Percentiles rank a stretch among this genome's conserved stretches.
Evolutionary conservation across 345 rosid species (phyloP).

Genomic region (Cardamine resedifolia): DNA sequence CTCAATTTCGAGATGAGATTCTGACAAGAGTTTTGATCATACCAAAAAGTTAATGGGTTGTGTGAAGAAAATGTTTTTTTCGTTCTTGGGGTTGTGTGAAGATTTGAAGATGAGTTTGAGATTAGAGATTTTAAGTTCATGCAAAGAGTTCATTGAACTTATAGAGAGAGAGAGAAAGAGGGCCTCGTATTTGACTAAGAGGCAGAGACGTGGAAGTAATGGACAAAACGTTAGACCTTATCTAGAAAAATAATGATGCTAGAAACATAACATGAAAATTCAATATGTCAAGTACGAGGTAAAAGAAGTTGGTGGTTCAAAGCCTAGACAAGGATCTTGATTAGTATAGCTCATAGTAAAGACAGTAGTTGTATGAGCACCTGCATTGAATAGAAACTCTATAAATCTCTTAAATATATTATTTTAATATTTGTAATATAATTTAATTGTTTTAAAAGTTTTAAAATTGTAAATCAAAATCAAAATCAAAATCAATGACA

Average conservation of each 20-base stretch:
- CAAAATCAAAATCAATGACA: too few species aligned
- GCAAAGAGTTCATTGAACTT: neutral
- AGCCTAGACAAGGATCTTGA: too few species aligned
- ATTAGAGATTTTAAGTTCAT: neutral
- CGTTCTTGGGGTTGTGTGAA: neutral
- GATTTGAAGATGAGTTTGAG: slow-evolving; percentile 16
- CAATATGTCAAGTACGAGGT: neutral
- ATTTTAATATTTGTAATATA: too few species aligned
- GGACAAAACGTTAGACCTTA: slow-evolving; percentile 9
- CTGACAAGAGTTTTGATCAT: neutral
- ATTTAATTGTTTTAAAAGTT: too few species aligned
- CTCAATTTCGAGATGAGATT: slow-evolving; percentile 5
- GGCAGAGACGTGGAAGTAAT: slow-evolving; percentile 35
- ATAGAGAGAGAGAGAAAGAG: slow-evolving; percentile 15
- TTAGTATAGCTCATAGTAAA: too few species aligned
- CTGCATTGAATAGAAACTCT: too few species aligned
- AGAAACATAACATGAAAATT: neutral
- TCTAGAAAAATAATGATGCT: slow-evolving; percentile 5
- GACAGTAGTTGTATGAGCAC: too few species aligned
- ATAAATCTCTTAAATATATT: too few species aligned
- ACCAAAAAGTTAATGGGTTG: neutral
- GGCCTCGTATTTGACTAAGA: slow-evolving; percentile 33
- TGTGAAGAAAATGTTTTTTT: neutral
- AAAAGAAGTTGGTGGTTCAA: too few species aligned
- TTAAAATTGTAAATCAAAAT: too few species aligned